These are phyloP conservation scores for Cercospora berteroae DNA, from an alignment of 2,329 filamentous ascomycete genomes.

Conservation along the genomic window DNA sequence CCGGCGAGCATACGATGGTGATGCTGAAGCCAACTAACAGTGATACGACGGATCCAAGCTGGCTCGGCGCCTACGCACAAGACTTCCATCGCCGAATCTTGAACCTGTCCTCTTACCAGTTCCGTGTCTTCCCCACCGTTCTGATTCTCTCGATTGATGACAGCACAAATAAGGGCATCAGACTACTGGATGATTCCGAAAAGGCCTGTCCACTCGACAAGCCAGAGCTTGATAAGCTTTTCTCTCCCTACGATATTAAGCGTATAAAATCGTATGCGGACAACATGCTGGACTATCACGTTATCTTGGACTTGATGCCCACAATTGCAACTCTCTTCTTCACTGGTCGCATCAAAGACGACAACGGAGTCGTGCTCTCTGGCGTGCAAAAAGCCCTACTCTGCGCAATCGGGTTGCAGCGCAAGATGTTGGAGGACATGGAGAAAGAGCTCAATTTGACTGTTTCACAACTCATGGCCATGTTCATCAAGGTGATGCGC, in stretches of 20 bases:
- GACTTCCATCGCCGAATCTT: constrained; percentile 97
- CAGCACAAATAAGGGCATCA: constrained; percentile 71
- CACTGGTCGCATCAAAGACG: constrained; percentile 61
- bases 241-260: constrained; percentile 93
- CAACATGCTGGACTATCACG: constrained; percentile 96
- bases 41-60: constrained; percentile 65
- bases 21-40: constrained; percentile 78
- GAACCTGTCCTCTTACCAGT: constrained; percentile 85
- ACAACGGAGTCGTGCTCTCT: constrained; percentile 61
- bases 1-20: constrained; percentile 95
- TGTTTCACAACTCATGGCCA: constrained; percentile 79
- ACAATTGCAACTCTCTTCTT: constrained; percentile 82
- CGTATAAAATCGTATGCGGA: constrained; percentile 92
- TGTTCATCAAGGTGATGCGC: constrained; percentile 94
- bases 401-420: constrained; percentile 85
- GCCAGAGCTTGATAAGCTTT: constrained; percentile 68
- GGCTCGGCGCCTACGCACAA: constrained; percentile 85
- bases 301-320: constrained; percentile 90
- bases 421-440: constrained; percentile 78
- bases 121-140: constrained; percentile 74
- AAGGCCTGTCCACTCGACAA: constrained; percentile 63
- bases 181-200: constrained; percentile 55
- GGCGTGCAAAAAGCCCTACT: constrained; percentile 85
- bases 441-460: constrained; percentile 74
- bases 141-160: constrained; percentile 86